A percentile compares a stretch with the other conserved stretches of the same genome.
Conservation (phyloP, 495 filamentous ascomycete species). For the Neurospora sp. region DNA sequence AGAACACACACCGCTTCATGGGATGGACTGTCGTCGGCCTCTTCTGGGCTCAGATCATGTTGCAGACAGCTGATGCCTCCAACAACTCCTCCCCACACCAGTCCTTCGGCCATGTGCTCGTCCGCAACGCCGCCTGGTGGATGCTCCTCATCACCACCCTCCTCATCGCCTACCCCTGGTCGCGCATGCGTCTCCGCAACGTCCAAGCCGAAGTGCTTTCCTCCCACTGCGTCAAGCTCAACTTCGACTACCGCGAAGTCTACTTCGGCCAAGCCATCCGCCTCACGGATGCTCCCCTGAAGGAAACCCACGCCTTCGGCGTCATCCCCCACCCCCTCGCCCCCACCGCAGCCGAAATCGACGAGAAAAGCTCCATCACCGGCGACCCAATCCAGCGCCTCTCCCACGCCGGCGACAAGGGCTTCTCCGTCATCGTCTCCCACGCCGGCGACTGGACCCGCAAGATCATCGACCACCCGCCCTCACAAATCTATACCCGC, state of each 20-base stretch:
- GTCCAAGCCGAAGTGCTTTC: slow-evolving; percentile 57
- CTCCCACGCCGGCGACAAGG: slow-evolving; percentile 39
- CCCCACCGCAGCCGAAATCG: neutral
- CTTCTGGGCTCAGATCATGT: slow-evolving; percentile 45
- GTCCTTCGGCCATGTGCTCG: slow-evolving; percentile 27
- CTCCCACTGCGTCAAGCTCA: slow-evolving; percentile 59
- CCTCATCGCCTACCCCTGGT: slow-evolving; percentile 57
- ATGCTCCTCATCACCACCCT: slow-evolving; percentile 50
- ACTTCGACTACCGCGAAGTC: slow-evolving; percentile 51
- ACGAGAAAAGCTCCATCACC: neutral
- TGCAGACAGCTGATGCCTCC: slow-evolving; percentile 16
- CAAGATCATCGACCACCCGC: slow-evolving; percentile 50
- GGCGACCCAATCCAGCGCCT: slow-evolving; percentile 44
- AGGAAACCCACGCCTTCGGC: slow-evolving; percentile 77
- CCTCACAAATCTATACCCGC: slow-evolving; percentile 46
- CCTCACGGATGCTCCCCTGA: slow-evolving; percentile 48
- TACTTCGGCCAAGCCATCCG: slow-evolving; percentile 46
- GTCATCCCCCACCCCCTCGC: slow-evolving; percentile 47
- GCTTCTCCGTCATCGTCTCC: slow-evolving; percentile 63
- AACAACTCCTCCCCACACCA: neutral
- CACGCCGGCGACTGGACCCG: slow-evolving; percentile 82
- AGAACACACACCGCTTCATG: slow-evolving; percentile 55
- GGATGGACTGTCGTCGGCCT: slow-evolving; percentile 52
- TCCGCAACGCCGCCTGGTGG: slow-evolving; percentile 56
- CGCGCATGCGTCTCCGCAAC: slow-evolving; percentile 48